Percentiles rank a stretch among this genome's conserved stretches.
Evolutionary conservation across 192 early-diverging fungal genomes (phyloP).

Genomic region (Podochytrium sp.): DNA sequence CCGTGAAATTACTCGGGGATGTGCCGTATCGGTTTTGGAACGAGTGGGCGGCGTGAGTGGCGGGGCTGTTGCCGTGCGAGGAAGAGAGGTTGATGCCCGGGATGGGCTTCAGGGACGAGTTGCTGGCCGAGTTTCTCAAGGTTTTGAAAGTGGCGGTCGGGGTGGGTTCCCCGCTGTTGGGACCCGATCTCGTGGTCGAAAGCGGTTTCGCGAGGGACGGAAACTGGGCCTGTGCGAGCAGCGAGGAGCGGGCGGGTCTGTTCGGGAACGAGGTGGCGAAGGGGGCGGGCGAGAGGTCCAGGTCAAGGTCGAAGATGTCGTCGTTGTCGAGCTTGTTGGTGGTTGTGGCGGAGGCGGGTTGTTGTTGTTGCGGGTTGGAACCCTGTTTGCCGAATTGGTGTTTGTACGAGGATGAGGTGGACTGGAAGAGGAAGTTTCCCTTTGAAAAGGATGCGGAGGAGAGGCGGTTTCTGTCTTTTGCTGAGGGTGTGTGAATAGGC

Average conservation of each 20-base stretch:
- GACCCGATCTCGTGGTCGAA: not conserved
- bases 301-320: constrained; percentile 8
- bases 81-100: not conserved
- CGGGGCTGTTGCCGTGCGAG: not conserved
- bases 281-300: not conserved
- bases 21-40: not conserved
- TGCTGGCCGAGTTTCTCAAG: not conserved
- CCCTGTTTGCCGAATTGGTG: not conserved
- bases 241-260: not conserved
- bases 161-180: constrained; percentile 4
- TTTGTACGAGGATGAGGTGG: constrained; percentile 3
- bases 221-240: not conserved
- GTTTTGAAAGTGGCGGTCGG: constrained; percentile 11
- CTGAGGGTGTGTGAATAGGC: not conserved
- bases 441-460: constrained; percentile 1
- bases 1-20: not conserved
- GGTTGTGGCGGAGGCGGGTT: not conserved
- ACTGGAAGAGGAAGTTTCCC: constrained; percentile 7
- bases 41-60: not conserved
- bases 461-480: not conserved
- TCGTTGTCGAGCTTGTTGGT: constrained; percentile 13
- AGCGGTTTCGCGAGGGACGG: not conserved
- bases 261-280: constrained; percentile 5
- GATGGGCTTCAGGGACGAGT: not conserved
- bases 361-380: constrained; percentile 1